Conservation (phyloP, 768 basidiomycete species). For the Cubamyces sp. region DNA sequence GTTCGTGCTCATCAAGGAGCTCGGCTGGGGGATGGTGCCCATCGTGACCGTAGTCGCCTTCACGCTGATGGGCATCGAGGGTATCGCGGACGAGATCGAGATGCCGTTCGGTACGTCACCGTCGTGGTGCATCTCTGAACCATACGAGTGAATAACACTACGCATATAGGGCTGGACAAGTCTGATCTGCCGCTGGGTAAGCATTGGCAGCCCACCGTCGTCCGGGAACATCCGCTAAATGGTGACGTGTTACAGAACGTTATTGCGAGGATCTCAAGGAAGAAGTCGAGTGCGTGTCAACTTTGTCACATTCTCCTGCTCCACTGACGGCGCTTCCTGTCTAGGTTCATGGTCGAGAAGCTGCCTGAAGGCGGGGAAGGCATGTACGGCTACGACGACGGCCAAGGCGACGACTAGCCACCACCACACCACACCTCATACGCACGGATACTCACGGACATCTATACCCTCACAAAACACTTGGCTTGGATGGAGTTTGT, state of each 20-base stretch:
- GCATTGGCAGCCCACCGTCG: slow-evolving; percentile 20
- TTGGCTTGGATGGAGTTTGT: background rate
- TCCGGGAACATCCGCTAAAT: background rate
- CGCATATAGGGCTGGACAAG: slow-evolving; percentile 43
- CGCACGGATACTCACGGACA: background rate
- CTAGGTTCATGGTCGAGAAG: slow-evolving; percentile 69
- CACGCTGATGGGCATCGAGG: slow-evolving; percentile 94
- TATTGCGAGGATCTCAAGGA: slow-evolving; percentile 88
- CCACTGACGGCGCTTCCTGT: background rate
- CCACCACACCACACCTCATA: background rate
- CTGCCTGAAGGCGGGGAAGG: slow-evolving; percentile 79
- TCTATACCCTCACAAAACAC: slow-evolving; percentile 1
- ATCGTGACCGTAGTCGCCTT: slow-evolving; percentile 86
- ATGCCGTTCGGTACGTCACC: slow-evolving; percentile 81
- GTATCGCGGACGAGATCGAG: slow-evolving; percentile 93
- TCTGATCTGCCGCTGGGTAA: slow-evolving; percentile 77
- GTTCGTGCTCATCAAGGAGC: slow-evolving; percentile 78
- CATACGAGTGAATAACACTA: background rate
- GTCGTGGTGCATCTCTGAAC: background rate
- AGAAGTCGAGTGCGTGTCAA: slow-evolving; percentile 70
- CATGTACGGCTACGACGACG: slow-evolving; percentile 74
- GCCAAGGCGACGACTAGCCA: slow-evolving; percentile 78
- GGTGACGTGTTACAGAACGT: slow-evolving; percentile 52
- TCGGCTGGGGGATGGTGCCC: slow-evolving; percentile 86
- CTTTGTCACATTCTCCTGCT: background rate